phyloP scores from a whole-genome alignment of 139 green algal species.

The Zygnema circumcarinatum region DNA sequence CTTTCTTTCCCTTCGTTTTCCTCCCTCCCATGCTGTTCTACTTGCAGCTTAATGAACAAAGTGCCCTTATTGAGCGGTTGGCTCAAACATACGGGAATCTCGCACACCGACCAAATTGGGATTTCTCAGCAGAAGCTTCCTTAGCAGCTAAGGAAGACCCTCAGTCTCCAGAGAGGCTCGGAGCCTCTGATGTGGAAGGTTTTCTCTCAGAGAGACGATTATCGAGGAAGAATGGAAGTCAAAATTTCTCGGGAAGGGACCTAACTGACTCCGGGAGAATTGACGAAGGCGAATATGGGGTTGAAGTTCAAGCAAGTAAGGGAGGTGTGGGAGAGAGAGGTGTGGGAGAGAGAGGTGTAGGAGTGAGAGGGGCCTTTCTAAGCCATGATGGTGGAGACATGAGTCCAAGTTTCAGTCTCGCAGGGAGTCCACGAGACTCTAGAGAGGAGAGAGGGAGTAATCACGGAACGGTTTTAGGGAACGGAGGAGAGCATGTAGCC shows the following conservation, averaged over 20 bases:
- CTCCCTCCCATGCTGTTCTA: not conserved
- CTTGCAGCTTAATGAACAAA: constrained; percentile 34
- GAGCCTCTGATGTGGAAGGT: not conserved
- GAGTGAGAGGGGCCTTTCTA: too few species aligned
- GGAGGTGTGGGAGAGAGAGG: too few species aligned
- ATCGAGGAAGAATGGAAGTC: not conserved
- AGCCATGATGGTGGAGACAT: too few species aligned
- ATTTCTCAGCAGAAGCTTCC: not conserved
- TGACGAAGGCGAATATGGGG: too few species aligned
- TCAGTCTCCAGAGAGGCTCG: not conserved
- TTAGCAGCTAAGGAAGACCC: not conserved
- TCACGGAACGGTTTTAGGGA: too few species aligned
- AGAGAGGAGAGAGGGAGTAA: too few species aligned
- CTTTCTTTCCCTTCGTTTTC: not conserved
- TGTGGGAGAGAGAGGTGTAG: too few species aligned
- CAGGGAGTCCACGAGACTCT: too few species aligned
- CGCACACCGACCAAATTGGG: not conserved
- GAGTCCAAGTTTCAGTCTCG: too few species aligned
- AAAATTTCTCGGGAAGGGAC: not conserved
- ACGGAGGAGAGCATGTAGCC: too few species aligned
- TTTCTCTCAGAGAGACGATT: not conserved
- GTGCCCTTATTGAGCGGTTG: constrained; percentile 26
- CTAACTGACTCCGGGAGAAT: not conserved
- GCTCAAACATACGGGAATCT: constrained; percentile 9
- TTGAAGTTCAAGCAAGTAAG: too few species aligned